Evolutionary conservation across 192 early-diverging fungal species (phyloP).

Genomic region (Backusella macrospora): DNA sequence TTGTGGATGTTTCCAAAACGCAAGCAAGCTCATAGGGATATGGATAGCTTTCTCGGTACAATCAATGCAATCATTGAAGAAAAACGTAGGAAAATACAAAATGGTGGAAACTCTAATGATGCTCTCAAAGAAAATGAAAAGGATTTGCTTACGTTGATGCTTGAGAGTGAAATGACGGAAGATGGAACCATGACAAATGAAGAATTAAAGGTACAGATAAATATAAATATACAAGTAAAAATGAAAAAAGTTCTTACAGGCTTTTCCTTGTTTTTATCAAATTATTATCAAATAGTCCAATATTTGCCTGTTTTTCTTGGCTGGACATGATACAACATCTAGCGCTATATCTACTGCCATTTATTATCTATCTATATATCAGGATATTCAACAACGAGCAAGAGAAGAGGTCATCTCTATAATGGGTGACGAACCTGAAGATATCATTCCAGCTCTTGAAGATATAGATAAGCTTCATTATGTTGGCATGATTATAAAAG

Average conservation of each 20-base stretch:
- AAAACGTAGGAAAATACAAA: constrained; percentile 1
- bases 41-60: neutral
- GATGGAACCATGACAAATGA: neutral
- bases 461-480: constrained; percentile 55
- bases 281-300: neutral
- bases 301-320: neutral
- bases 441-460: constrained; percentile 51
- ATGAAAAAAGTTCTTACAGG: neutral
- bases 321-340: constrained; percentile 56
- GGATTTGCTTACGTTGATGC: neutral
- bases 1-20: neutral
- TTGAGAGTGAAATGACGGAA: neutral
- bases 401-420: constrained; percentile 52
- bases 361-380: constrained; percentile 49
- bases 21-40: neutral
- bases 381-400: constrained; percentile 56
- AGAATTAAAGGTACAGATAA: constrained; percentile 6
- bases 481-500: constrained; percentile 55
- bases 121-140: neutral
- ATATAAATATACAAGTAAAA: too few relatives aligned
- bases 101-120: neutral
- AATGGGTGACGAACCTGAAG: constrained; percentile 53
- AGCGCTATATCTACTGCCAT: constrained; percentile 51
- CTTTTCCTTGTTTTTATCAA: constrained; percentile 37
- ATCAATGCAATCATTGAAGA: constrained; percentile 12